These are phyloP conservation scores for Quercus aquifolioides DNA, from an alignment of 306 rosid genomes.

Conservation along the genomic window DNA sequence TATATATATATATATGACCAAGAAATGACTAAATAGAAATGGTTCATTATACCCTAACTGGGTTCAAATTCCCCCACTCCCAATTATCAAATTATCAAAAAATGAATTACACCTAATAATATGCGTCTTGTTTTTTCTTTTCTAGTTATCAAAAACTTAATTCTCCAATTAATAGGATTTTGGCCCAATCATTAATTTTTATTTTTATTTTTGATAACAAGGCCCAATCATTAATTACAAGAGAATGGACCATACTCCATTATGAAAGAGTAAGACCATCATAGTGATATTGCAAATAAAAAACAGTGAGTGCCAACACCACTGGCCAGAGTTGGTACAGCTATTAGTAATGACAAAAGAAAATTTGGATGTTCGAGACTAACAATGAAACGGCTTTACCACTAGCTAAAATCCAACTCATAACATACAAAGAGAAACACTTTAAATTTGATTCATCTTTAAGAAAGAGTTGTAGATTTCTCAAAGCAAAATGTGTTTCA, in stretches of 20 bases:
- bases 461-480: no score
- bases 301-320: constrained; percentile 4
- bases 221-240: not conserved
- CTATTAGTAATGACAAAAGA: not conserved
- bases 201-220: no score
- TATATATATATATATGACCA: no score
- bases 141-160: not conserved
- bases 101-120: no score
- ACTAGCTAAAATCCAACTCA: not conserved
- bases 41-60: no score
- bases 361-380: constrained; percentile 8
- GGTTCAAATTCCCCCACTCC: no score
- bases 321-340: constrained; percentile 33
- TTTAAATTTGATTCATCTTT: not conserved
- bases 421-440: not conserved
- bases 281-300: not conserved
- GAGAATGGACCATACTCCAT: not conserved
- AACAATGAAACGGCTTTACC: constrained; percentile 6
- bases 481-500: constrained; percentile 43
- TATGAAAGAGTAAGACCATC: not conserved
- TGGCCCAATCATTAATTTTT: not conserved
- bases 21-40: no score
- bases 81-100: no score
- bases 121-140: not conserved
- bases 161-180: not conserved